A percentile compares a stretch with the other conserved stretches of the same genome.
phyloP scores from a whole-genome alignment of 1,139 yeast species.

The Candida mesenterica region DNA sequence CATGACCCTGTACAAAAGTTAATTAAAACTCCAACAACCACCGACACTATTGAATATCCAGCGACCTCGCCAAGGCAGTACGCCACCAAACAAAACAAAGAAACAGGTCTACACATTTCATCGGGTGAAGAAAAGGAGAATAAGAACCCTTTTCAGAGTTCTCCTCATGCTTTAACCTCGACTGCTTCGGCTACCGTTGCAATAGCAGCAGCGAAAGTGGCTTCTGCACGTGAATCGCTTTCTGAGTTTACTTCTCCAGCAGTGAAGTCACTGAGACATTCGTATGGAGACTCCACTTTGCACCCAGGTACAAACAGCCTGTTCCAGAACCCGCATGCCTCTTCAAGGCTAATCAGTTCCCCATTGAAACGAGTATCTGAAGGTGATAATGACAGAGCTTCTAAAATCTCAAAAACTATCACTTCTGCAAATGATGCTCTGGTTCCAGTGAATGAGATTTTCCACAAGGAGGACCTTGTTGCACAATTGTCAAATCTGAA shows the following conservation, averaged over 20 bases:
- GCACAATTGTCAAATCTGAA: slow-evolving; percentile 20
- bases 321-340: too few species aligned
- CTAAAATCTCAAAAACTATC: slow-evolving; percentile 24
- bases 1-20: slow-evolving; percentile 11
- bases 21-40: slow-evolving; percentile 11
- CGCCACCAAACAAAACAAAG: slow-evolving; percentile 2
- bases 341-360: slow-evolving; percentile 12
- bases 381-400: slow-evolving; percentile 12
- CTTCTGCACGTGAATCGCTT: not conserved
- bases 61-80: slow-evolving; percentile 16
- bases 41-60: slow-evolving; percentile 12
- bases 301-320: too few species aligned
- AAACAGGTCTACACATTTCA: not conserved
- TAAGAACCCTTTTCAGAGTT: slow-evolving; percentile 19
- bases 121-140: slow-evolving; percentile 21
- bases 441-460: slow-evolving; percentile 23
- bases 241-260: not conserved
- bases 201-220: not conserved
- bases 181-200: not conserved
- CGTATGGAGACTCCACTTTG: too few species aligned
- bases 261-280: too few species aligned
- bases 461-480: slow-evolving; percentile 26
- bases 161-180: slow-evolving; percentile 10
- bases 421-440: slow-evolving; percentile 20
- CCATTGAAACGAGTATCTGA: slow-evolving; percentile 14